These are phyloP conservation scores for Wallemia ichthyophaga DNA, from an alignment of 1,284 basidiomycete species.

Conservation along the genomic window DNA sequence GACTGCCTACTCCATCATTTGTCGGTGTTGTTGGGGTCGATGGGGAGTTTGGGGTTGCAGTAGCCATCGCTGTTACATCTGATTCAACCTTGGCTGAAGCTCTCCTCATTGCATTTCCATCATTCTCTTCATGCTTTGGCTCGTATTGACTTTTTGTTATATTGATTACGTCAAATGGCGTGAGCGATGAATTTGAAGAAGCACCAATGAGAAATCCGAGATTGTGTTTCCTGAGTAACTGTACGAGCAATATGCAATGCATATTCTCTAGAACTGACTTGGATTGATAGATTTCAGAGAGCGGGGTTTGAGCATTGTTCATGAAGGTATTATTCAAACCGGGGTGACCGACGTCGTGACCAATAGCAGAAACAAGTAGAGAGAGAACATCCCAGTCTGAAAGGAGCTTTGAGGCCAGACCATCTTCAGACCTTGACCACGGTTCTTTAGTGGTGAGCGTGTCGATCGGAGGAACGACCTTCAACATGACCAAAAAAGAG, in stretches of 20 bases:
- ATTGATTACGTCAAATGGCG: background rate
- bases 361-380: constrained; percentile 60
- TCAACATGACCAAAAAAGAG: constrained; percentile 42
- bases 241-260: constrained; percentile 56
- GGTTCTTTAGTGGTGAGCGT: constrained; percentile 18
- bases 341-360: constrained; percentile 83
- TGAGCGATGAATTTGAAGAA: constrained; percentile 6
- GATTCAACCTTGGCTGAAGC: background rate
- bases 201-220: constrained; percentile 21
- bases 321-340: constrained; percentile 72
- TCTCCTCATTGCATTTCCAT: background rate
- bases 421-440: constrained; percentile 2
- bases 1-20: background rate
- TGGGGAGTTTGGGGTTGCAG: background rate
- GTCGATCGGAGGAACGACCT: constrained; percentile 41
- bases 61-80: background rate
- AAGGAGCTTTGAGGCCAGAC: constrained; percentile 16
- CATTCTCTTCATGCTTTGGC: too few relatives aligned
- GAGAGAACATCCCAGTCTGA: constrained; percentile 44
- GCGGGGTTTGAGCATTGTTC: constrained; percentile 69
- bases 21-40: background rate
- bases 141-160: background rate
- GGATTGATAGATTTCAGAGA: constrained; percentile 60
- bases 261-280: constrained; percentile 72
- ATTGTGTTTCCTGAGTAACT: constrained; percentile 49